Evolutionary conservation across 352 stramenopile species (phyloP).

Genomic region (Thraustochytrium sp.): DNA sequence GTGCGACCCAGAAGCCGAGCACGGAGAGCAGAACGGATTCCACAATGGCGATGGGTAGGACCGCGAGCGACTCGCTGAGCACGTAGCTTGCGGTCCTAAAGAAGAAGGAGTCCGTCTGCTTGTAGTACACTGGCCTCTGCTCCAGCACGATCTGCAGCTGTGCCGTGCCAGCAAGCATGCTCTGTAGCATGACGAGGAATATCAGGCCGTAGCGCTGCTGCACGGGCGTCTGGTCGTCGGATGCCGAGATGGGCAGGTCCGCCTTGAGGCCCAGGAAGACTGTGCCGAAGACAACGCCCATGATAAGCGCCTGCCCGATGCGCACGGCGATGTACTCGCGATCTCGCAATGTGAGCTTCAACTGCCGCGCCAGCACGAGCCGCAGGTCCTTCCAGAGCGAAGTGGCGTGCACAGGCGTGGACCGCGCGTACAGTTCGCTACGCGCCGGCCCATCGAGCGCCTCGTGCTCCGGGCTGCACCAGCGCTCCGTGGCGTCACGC

Average conservation of each 20-base stretch:
- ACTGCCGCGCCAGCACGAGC: slow-evolving; percentile 57
- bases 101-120: slow-evolving; percentile 54
- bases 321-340: slow-evolving; percentile 56
- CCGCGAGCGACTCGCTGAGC: slow-evolving; percentile 48
- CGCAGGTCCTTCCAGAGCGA: not conserved
- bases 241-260: no score
- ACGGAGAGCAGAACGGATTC: not conserved
- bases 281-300: slow-evolving; percentile 54
- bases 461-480: not conserved
- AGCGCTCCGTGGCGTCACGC: not conserved
- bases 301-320: slow-evolving; percentile 56
- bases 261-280: slow-evolving; percentile 53
- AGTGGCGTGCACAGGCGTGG: not conserved
- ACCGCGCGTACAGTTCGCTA: not conserved
- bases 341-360: slow-evolving; percentile 63
- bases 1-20: not conserved
- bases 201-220: slow-evolving; percentile 49
- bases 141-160: slow-evolving; percentile 52
- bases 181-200: slow-evolving; percentile 53
- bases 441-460: not conserved
- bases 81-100: slow-evolving; percentile 52
- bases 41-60: not conserved
- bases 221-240: not conserved
- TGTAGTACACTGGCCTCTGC: slow-evolving; percentile 55
- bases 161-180: slow-evolving; percentile 51